A percentile compares a stretch with the other conserved stretches of the same genome.
Evolutionary conservation across 495 filamentous ascomycete genomes (phyloP).

Genomic region (Ramalina intermedia): DNA sequence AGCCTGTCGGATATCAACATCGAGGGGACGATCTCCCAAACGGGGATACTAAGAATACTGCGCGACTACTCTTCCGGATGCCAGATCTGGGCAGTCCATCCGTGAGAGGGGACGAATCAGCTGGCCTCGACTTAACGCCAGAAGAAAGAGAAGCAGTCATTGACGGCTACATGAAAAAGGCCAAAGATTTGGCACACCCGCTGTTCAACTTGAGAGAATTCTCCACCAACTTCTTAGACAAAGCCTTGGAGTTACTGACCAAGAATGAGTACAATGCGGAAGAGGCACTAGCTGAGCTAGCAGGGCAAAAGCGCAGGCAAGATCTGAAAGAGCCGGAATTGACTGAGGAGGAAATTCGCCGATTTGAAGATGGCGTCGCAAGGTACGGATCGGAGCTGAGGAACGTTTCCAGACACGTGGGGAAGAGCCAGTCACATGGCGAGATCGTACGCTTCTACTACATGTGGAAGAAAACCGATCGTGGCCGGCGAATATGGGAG

Average conservation of each 20-base stretch:
- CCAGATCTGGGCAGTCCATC: conserved; percentile 31
- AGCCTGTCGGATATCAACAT: conserved; percentile 68
- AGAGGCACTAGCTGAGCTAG: conserved; percentile 58
- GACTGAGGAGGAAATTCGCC: conserved; percentile 61
- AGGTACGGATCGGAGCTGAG: conserved; percentile 88
- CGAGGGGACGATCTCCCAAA: conserved; percentile 64
- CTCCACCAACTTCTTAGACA: conserved; percentile 80
- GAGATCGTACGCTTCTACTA: conserved; percentile 89
- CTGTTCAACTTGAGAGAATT: conserved; percentile 49
- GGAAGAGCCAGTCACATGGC: conserved; percentile 56
- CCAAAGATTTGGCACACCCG: conserved; percentile 40
- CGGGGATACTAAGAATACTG: conserved; percentile 38
- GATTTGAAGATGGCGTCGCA: conserved; percentile 82
- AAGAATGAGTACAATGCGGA: conserved; percentile 54
- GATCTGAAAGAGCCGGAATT: conserved; percentile 79
- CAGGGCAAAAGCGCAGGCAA: conserved; percentile 49
- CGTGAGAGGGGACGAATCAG: conserved; percentile 33
- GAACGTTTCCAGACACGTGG: conserved; percentile 66
- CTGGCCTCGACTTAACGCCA: conserved; percentile 22
- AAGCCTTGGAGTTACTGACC: conserved; percentile 62
- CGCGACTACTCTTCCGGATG: conserved; percentile 38
- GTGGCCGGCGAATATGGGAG: conserved; percentile 79
- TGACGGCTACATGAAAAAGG: conserved; percentile 59
- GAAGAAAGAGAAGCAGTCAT: conserved; percentile 39
- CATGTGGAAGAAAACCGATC: conserved; percentile 90